Conservation (phyloP, 495 filamentous ascomycete species). For the Penicillium cinerascens region DNA sequence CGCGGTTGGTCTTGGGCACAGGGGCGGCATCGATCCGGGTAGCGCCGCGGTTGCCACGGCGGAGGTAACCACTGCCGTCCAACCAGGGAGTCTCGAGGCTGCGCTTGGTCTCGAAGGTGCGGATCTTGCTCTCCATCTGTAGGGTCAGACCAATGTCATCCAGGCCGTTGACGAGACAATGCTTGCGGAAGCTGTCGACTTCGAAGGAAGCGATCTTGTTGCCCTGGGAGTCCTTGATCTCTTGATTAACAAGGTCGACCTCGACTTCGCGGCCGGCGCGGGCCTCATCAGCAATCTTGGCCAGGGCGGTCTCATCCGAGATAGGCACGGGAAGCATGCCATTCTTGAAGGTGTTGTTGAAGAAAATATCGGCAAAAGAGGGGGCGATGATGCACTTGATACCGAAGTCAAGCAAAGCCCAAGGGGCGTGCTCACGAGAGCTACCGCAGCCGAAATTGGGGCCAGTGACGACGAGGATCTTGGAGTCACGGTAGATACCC, state of each 20-base stretch:
- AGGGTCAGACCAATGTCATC: constrained; percentile 96
- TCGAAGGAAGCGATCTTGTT: constrained; percentile 73
- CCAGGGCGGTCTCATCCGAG: constrained; percentile 59
- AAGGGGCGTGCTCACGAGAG: constrained; percentile 93
- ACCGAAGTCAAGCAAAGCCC: constrained; percentile 95
- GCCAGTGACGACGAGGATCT: constrained; percentile 92
- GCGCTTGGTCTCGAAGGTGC: constrained; percentile 73
- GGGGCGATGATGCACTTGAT: constrained; percentile 92
- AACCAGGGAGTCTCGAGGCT: constrained; percentile 84
- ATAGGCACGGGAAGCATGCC: constrained; percentile 92
- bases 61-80: constrained; percentile 83
- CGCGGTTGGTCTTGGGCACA: constrained; percentile 87
- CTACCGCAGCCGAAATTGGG: constrained; percentile 95
- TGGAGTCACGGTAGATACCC: constrained; percentile 77
- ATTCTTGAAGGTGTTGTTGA: constrained; percentile 99
- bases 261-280: constrained; percentile 81
- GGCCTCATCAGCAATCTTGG: constrained; percentile 74
- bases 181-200: constrained; percentile 86
- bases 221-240: constrained; percentile 72
- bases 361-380: constrained; percentile 95
- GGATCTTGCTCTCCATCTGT: constrained; percentile 86
- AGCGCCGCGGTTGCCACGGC: constrained; percentile 57
- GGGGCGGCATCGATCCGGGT: constrained; percentile 77
- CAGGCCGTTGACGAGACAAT: constrained; percentile 90
- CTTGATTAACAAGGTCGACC: constrained; percentile 83